phyloP scores from a whole-genome alignment of 805 yeast genomes.

The Pichia thaimueangensis region DNA sequence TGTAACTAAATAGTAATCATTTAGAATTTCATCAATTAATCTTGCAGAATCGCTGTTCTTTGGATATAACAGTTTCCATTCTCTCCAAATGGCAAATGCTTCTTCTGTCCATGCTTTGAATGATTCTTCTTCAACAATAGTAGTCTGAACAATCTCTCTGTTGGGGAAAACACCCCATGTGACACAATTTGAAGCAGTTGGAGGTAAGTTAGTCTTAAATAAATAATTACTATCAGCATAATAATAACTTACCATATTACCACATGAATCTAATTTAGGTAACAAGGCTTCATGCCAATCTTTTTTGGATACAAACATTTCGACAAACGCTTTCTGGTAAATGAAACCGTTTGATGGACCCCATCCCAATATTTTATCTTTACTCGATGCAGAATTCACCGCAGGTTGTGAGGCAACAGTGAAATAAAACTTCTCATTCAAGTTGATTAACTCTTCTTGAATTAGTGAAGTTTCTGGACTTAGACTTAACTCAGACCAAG shows the following conservation, averaged over 20 bases:
- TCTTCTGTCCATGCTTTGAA: slow-evolving; percentile 96
- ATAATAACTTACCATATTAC: slow-evolving; percentile 60
- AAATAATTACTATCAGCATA: slow-evolving; percentile 56
- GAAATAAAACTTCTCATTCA: slow-evolving; percentile 70
- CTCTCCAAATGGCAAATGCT: slow-evolving; percentile 83
- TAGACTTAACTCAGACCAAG: slow-evolving; percentile 87
- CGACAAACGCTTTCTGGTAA: slow-evolving; percentile 93
- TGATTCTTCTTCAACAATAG: slow-evolving; percentile 86
- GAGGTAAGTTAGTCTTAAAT: slow-evolving; percentile 55
- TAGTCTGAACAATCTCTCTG: slow-evolving; percentile 84
- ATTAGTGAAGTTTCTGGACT: slow-evolving; percentile 88
- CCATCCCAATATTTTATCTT: slow-evolving; percentile 95
- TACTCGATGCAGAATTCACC: slow-evolving; percentile 66
- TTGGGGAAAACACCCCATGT: slow-evolving; percentile 98
- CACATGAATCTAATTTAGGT: slow-evolving; percentile 43
- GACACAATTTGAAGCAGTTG: slow-evolving; percentile 65
- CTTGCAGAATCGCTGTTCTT: slow-evolving; percentile 47
- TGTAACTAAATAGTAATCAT: slow-evolving; percentile 70
- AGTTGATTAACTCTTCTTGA: slow-evolving; percentile 79
- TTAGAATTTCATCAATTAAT: slow-evolving; percentile 54
- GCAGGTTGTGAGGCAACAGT: slow-evolving; percentile 97
- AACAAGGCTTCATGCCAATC: slow-evolving; percentile 58
- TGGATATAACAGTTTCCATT: slow-evolving; percentile 83
- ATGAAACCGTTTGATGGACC: slow-evolving; percentile 87
- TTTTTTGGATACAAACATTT: slow-evolving; percentile 67